Evolutionary conservation across 371 early-diverging fungal species (phyloP), one percentile per base, ranked within the genome.

Genomic region (Mortierella sp.): DNA sequence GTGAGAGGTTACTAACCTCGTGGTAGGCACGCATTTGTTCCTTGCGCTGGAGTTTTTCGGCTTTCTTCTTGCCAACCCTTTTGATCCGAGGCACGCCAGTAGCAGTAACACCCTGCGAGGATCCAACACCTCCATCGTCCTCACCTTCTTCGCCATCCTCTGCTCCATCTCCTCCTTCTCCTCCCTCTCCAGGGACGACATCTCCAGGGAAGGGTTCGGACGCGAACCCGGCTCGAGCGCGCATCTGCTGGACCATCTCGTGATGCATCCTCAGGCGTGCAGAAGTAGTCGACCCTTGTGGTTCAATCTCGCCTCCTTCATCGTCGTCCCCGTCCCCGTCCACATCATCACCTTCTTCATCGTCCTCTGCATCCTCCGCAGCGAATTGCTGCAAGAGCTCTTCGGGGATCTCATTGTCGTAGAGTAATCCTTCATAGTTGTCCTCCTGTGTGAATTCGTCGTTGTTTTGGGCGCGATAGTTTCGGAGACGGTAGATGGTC

Each of bases 1-100:
- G n/a, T n/a, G 9, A 10, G 24, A 16, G 10, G 29, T 9, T 47
- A 2, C 2, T 58, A 86, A 86, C 89, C 74, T 89, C 90, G 43
- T 85, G 83, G 67, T 90, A 90, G 31, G 88, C 89, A 58, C 91
- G 83, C 88, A 87, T 89, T 43, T 89, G 87, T 66, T 90, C 90
- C 66, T 89, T 90, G 71, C 89, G 79, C 34, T 79, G 82, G 43
- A 90, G 47, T 64, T 88, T 89, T 53, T 89, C 88, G 0, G 88
- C 91, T 70, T 86, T 79, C 67, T 90, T 90, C 55, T 88, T 89
- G n/a, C 91, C 91, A 44, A 89, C 79, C 70, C 85, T 87, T 69
- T 77, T 87, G 8, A 89, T 74, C 4, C 86, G 85, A 5, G 85
- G 70, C 11, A 85, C 77, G 24, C 26, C 63, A 0, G 64, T 39